phyloP scores from a whole-genome alignment of 2,329 filamentous ascomycete species.

The Anthostomella pinea region DNA sequence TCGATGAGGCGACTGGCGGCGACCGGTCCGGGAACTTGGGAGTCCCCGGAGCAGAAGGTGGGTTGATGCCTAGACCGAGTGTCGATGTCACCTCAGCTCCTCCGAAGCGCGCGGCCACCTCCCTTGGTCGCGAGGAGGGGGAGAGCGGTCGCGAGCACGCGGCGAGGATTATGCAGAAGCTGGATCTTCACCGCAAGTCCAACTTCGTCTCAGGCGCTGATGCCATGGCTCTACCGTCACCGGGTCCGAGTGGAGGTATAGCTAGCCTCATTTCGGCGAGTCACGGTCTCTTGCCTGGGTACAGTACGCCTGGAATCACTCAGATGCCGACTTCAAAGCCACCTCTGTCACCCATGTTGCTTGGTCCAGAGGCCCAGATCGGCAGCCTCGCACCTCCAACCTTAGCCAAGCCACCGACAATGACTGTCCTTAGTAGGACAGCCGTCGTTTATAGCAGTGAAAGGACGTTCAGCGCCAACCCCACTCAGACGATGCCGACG shows the following conservation, averaged over 20 bases:
- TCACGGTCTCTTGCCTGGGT: constrained; percentile 71
- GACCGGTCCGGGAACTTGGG: constrained; percentile 66
- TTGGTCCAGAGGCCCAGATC: constrained; percentile 44
- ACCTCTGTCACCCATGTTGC: constrained; percentile 33
- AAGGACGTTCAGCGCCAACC: constrained; percentile 63
- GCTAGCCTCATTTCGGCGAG: constrained; percentile 83
- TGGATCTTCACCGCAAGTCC: constrained; percentile 83
- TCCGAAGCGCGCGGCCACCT: constrained; percentile 56
- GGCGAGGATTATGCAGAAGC: constrained; percentile 85
- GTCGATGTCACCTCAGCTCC: constrained; percentile 59
- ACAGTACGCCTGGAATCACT: constrained; percentile 30
- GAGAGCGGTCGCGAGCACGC: constrained; percentile 79
- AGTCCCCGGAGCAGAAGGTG: constrained; percentile 59
- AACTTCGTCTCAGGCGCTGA: constrained; percentile 51
- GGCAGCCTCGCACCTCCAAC: constrained; percentile 78
- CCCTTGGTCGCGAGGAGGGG: constrained; percentile 61
- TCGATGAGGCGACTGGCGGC: constrained; percentile 35
- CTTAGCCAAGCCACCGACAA: constrained; percentile 75
- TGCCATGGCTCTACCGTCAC: constrained; percentile 37
- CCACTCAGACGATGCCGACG: constrained; percentile 70
- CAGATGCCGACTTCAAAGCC: constrained; percentile 30
- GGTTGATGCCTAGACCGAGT: constrained; percentile 60
- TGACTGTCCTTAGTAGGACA: constrained; percentile 81
- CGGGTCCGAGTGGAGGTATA: constrained; percentile 61
- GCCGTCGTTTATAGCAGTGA: constrained; percentile 81